Percentiles rank a stretch among this genome's conserved stretches.
phyloP scores from a whole-genome alignment of 495 filamentous ascomycete genomes.

The Ramalina intermedia region DNA sequence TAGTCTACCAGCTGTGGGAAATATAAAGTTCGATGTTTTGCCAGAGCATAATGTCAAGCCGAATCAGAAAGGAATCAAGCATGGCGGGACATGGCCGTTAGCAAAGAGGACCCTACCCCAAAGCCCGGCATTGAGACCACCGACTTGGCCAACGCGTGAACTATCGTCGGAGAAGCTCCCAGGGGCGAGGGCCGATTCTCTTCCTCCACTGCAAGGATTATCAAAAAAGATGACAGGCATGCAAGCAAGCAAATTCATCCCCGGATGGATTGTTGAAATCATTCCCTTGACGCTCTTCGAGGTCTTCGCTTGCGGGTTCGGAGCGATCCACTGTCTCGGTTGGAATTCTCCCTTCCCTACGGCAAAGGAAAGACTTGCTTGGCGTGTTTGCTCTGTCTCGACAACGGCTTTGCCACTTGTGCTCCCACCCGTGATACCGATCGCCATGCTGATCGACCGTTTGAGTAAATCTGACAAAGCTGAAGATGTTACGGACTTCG shows the following conservation, averaged over 20 bases:
- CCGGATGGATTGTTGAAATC: background rate
- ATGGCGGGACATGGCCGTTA: no score
- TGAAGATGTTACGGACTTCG: background rate
- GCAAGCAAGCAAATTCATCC: background rate
- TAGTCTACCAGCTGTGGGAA: no score
- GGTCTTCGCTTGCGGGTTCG: slow-evolving; percentile 4
- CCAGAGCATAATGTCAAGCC: no score
- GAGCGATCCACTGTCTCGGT: slow-evolving; percentile 14
- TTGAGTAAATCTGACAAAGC: background rate
- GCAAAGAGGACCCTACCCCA: no score
- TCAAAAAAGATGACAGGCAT: background rate
- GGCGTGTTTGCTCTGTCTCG: slow-evolving; percentile 5
- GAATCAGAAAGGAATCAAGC: no score
- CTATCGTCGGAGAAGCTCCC: no score
- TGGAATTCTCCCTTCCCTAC: slow-evolving; percentile 13
- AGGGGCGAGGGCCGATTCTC: background rate
- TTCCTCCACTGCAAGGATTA: background rate
- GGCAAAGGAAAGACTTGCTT: slow-evolving; percentile 4
- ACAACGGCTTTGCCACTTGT: slow-evolving; percentile 1
- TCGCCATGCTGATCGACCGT: background rate
- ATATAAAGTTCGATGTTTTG: no score
- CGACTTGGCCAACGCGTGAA: no score
- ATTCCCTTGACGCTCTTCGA: background rate
- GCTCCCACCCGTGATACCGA: background rate
- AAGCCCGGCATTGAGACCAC: no score